A percentile compares a stretch with the other conserved stretches of the same genome.
Evolutionary conservation across 2,329 filamentous ascomycete species (phyloP).

Genomic region (Teratosphaeria viscida): DNA sequence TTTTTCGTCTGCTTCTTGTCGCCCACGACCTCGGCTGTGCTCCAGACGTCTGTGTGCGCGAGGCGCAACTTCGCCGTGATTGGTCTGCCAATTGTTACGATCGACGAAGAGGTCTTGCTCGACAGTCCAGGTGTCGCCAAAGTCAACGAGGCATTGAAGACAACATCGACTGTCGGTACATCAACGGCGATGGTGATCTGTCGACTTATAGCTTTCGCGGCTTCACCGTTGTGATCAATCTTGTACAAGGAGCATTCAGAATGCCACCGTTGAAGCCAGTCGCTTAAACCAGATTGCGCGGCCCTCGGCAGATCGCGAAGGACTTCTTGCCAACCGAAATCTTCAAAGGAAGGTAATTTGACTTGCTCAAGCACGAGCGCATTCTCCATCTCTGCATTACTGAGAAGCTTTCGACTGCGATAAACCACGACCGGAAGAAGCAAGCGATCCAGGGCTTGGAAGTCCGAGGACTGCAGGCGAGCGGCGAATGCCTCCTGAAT

Average conservation of each 20-base stretch:
- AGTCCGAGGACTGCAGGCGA: constrained; percentile 38
- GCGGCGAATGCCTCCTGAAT: constrained; percentile 37
- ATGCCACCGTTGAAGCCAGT: constrained; percentile 50
- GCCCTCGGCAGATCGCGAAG: constrained; percentile 41
- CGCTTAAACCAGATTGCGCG: constrained; percentile 33
- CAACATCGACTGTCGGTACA: constrained; percentile 68
- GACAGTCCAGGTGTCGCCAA: constrained; percentile 2
- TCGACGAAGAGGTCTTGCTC: constrained; percentile 22
- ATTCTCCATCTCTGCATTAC: constrained; percentile 41
- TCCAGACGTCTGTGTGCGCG: constrained; percentile 47
- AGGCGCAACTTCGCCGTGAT: constrained; percentile 52
- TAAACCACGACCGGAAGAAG: constrained; percentile 42
- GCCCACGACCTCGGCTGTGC: constrained; percentile 38
- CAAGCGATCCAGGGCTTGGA: constrained; percentile 38
- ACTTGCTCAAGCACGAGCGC: constrained; percentile 45
- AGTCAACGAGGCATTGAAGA: constrained; percentile 55
- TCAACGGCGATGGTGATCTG: constrained; percentile 81
- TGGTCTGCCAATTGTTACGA: constrained; percentile 53
- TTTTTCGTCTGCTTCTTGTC: constrained; percentile 10
- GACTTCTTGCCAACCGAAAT: constrained; percentile 44
- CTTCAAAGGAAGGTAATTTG: constrained; percentile 41
- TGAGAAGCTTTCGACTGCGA: constrained; percentile 35
- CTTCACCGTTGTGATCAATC: not conserved
- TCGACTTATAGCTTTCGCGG: not conserved
- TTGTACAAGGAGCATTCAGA: constrained; percentile 18